These are phyloP conservation scores for Alternaria longipes DNA, from an alignment of 2,329 filamentous ascomycete genomes.

Conservation along the genomic window DNA sequence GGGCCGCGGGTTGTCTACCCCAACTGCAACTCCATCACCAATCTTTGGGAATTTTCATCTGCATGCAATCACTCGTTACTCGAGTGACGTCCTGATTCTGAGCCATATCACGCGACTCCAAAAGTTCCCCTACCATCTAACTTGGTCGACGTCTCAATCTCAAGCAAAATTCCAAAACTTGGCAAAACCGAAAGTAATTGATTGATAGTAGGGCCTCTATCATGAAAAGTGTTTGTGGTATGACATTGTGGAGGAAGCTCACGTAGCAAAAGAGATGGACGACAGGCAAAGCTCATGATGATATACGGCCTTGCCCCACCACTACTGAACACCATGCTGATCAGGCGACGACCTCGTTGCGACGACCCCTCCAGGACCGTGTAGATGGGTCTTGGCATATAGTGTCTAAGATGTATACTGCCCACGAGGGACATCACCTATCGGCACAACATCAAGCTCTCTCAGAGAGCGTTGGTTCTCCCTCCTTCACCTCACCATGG, in stretches of 20 bases:
- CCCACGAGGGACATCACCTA: too few species aligned
- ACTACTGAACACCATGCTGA: neutral
- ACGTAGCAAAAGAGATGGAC: neutral
- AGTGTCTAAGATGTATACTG: neutral
- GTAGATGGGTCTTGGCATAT: neutral
- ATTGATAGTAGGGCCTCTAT: neutral
- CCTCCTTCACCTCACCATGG: conserved; percentile 18
- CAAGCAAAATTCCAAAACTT: neutral
- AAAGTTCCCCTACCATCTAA: neutral
- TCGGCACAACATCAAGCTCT: too few species aligned
- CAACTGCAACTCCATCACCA: neutral
- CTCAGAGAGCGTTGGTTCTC: neutral
- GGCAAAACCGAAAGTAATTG: neutral
- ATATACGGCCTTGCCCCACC: neutral
- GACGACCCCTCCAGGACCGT: neutral
- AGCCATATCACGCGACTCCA: neutral
- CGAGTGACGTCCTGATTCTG: neutral
- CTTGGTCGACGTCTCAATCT: neutral
- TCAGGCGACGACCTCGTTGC: neutral
- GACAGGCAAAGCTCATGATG: neutral
- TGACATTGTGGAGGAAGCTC: neutral
- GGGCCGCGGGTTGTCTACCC: conserved; percentile 1
- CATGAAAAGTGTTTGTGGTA: neutral
- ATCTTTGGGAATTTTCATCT: neutral
- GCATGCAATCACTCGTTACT: rapidly evolving